Base-by-base conservation (phyloP, 768 basidiomycete species). In the Daedalea quercina region DNA sequence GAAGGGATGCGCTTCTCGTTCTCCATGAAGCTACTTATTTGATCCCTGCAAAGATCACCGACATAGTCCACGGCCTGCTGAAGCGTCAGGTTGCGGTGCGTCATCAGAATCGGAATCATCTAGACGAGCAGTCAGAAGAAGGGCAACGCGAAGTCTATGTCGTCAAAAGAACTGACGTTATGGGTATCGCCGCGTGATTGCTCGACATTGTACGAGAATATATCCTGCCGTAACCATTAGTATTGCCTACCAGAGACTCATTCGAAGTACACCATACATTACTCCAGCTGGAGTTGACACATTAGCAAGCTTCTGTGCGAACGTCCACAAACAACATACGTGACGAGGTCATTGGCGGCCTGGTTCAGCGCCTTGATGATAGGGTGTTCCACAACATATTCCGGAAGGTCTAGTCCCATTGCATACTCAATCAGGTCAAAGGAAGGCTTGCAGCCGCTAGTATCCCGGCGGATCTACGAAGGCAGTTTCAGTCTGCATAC, bases 131-230 rank as follows among this genome's bases (percentile, higher is more conserved):
- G 28, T 11, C 28, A 11, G 28, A 4, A 31, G 4, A 11, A 31
- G 28, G n/a, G n/a, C 4, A 31, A 31, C 6, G 28, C 11, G 28
- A 31, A n/a, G n/a, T n/a, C n/a, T n/a, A n/a, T n/a, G n/a, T n/a
- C n/a, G n/a, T n/a, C n/a, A n/a, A n/a, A n/a, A n/a, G n/a, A n/a
- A 51, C 57, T 2, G 33, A 60, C 57, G 67, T 90, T 90, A 67
- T 89, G 86, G 0, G 80, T 84, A 64, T 90, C 82, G 20, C 85
- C 85, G 60, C 84, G 84, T n/a, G 85, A 77, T 61, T 89, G 88
- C 63, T 90, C 88, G 56, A 84, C 80, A 65, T 87, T 87, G 72
- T 83, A 90, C 23, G 87, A 89, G 67, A 87, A 89, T 60, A 90
- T 79, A 67, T 90, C 87, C 87, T 87, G 57, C 49, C 2, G 35